Evolutionary conservation across 2,329 filamentous ascomycete genomes (phyloP).

Genomic region (Conoideocrella luteorostrata): DNA sequence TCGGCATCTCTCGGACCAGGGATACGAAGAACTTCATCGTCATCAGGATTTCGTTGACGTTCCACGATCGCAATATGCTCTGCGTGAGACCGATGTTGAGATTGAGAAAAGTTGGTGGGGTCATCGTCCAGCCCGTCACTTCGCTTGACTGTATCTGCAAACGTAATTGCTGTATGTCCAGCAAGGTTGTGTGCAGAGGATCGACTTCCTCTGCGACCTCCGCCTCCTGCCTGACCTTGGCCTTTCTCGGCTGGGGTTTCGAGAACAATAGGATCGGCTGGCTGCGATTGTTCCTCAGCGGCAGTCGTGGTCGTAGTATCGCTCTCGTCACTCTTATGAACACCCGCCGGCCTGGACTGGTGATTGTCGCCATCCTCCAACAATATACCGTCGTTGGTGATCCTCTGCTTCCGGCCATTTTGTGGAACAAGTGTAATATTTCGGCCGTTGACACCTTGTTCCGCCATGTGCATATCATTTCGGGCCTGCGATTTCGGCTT

Average conservation of each 20-base stretch:
- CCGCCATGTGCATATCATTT: conserved; percentile 40
- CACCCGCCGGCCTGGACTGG: conserved; percentile 13
- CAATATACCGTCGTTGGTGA: conserved; percentile 56
- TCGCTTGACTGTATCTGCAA: conserved; percentile 59
- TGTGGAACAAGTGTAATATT: conserved; percentile 60
- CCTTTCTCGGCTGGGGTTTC: conserved; percentile 5
- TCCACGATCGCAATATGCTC: conserved; percentile 86
- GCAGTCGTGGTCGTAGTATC: conserved; percentile 24
- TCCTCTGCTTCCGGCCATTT: conserved; percentile 45
- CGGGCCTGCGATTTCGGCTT: conserved; percentile 49
- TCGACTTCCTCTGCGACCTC: conserved; percentile 3
- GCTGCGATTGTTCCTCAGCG: conserved; percentile 16
- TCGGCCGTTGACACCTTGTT: conserved; percentile 59
- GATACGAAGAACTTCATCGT: conserved; percentile 72
- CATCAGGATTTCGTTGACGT: conserved; percentile 71
- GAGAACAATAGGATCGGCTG: conserved; percentile 2
- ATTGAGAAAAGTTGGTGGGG: conserved; percentile 40
- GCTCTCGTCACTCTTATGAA: conserved; percentile 30
- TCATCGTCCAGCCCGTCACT: conserved; percentile 50
- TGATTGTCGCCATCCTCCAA: conserved; percentile 34
- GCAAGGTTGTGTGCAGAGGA: conserved; percentile 3
- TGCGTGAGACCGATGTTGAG: conserved; percentile 54
- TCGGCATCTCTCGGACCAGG: conserved; percentile 90
- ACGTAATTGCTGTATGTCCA: conserved; percentile 47
- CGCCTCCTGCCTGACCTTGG: neutral